These are phyloP conservation scores for Zangia roseola DNA, from an alignment of 768 basidiomycete species.

Conservation along the genomic window DNA sequence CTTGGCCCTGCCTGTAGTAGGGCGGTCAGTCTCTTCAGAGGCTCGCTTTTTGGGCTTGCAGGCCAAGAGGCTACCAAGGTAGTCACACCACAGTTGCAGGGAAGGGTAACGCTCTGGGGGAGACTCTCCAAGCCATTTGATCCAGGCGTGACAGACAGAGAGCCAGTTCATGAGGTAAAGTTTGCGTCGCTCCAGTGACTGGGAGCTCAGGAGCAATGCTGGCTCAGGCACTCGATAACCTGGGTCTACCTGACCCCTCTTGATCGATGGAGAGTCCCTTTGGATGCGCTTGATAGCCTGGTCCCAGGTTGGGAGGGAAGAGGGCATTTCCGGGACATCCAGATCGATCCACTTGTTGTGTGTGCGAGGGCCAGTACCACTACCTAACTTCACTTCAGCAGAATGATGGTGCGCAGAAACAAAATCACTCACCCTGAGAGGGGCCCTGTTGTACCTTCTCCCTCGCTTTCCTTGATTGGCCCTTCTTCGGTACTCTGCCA, in stretches of 20 bases:
- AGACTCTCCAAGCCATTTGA: not conserved
- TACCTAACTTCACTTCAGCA: no score
- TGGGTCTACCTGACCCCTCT: not conserved
- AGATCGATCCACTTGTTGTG: conserved; percentile 1
- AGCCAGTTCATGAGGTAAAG: conserved; percentile 8
- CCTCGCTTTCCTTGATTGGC: not conserved
- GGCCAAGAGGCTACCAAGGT: conserved; percentile 1
- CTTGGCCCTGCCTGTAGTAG: no score
- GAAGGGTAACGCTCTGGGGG: conserved; percentile 1
- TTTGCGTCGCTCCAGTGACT: not conserved
- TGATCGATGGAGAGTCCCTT: not conserved
- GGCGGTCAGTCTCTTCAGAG: no score
- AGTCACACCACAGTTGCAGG: conserved; percentile 8
- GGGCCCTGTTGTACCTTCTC: not conserved
- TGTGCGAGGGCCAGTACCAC: no score
- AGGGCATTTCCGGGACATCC: not conserved
- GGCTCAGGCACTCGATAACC: conserved; percentile 7
- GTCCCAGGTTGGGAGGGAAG: not conserved
- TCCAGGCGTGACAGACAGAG: not conserved
- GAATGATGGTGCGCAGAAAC: no score
- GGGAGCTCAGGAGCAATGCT: not conserved
- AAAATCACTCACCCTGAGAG: no score
- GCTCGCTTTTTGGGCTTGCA: not conserved
- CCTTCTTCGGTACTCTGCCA: not conserved
- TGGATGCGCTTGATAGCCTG: not conserved